phyloP scores from a whole-genome alignment of 305 asterid species.

The Euphrasia arctica region DNA sequence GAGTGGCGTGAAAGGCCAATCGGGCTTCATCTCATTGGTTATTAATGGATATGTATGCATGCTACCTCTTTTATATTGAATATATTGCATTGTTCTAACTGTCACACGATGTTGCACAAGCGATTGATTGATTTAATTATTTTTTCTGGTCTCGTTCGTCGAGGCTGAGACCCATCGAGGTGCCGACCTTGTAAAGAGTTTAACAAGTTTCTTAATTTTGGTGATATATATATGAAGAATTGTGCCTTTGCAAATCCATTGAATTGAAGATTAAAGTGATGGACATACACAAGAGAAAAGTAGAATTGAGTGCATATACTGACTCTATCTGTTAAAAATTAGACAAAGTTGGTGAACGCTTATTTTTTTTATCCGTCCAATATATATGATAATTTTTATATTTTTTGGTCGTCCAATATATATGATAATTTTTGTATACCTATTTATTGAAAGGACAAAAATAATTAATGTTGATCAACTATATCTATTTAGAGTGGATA shows the following conservation, averaged over 20 bases:
- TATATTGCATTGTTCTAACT: too few species aligned
- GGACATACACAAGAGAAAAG: too few species aligned
- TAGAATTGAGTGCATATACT: too few species aligned
- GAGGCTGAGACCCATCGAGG: background rate
- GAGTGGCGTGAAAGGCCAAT: slow-evolving; percentile 32
- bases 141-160: background rate
- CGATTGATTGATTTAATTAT: background rate
- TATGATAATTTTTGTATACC: too few species aligned
- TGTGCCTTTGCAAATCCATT: slow-evolving; percentile 7
- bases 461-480: too few species aligned
- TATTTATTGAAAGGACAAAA: too few species aligned
- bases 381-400: too few species aligned
- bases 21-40: background rate
- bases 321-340: too few species aligned
- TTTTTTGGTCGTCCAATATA: too few species aligned
- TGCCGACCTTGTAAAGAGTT: slow-evolving; percentile 22
- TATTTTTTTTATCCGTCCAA: too few species aligned
- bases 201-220: slow-evolving; percentile 7
- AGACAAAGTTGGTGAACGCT: too few species aligned
- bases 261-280: background rate
- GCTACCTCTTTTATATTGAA: slow-evolving; percentile 5
- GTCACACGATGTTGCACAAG: slow-evolving; percentile 6
- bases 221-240: slow-evolving; percentile 2
- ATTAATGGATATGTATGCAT: background rate
- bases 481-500: too few species aligned